A percentile compares a stretch with the other conserved stretches of the same genome.
phyloP scores from a whole-genome alignment of 2,329 filamentous ascomycete species.

The Penicillium sp. region DNA sequence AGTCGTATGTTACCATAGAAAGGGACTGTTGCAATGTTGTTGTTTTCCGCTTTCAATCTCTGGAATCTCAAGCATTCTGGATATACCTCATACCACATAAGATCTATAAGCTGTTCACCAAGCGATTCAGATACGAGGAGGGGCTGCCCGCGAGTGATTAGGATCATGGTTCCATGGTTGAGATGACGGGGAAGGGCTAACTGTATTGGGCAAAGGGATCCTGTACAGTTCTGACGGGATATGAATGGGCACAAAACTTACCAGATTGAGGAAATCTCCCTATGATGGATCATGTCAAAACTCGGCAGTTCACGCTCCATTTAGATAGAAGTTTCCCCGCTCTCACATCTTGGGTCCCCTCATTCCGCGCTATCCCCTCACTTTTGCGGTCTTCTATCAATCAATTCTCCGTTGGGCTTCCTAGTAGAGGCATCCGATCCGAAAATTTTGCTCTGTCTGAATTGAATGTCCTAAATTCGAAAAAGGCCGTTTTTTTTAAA shows the following conservation, averaged over 20 bases:
- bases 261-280: neutral
- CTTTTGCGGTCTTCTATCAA: neutral
- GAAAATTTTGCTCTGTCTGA: neutral
- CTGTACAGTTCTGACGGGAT: no score
- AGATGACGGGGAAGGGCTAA: slow-evolving; percentile 8
- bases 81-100: no score
- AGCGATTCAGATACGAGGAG: no score
- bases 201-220: slow-evolving; percentile 13
- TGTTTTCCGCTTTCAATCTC: no score
- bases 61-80: no score
- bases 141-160: no score
- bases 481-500: neutral
- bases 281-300: neutral
- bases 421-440: slow-evolving; percentile 19
- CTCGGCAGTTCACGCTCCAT: neutral
- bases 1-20: no score
- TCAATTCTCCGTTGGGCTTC: slow-evolving; percentile 5
- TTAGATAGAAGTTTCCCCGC: slow-evolving; percentile 6
- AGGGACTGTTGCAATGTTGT: no score
- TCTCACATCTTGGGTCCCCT: slow-evolving; percentile 6
- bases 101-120: no score
- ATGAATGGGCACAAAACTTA: neutral
- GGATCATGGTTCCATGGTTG: neutral
- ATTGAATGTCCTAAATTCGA: neutral
- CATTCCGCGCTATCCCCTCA: neutral